These are phyloP conservation scores for Sporisorium reilianum DNA, from an alignment of 1,284 basidiomycete species.

Conservation along the genomic window DNA sequence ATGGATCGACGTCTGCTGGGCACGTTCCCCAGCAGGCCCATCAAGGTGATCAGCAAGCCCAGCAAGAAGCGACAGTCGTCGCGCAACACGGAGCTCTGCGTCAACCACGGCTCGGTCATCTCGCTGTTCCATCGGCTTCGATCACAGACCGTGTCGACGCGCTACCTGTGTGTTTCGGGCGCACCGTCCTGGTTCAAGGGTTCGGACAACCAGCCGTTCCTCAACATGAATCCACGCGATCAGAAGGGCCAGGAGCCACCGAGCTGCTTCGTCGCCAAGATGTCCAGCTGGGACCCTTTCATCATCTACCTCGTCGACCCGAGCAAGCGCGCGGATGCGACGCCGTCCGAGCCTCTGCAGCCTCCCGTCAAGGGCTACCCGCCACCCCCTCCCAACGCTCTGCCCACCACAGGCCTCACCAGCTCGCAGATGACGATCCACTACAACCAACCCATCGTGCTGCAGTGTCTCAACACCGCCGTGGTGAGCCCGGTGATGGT, in stretches of 20 bases:
- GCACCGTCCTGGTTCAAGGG: conserved; percentile 73
- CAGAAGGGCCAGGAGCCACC: conserved; percentile 49
- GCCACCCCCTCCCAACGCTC: conserved; percentile 89
- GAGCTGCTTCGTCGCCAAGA: conserved; percentile 71
- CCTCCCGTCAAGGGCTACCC: conserved; percentile 74
- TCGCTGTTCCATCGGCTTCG: conserved; percentile 93
- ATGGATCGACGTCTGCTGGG: conserved; percentile 77
- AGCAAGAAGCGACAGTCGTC: conserved; percentile 90
- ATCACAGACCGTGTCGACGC: conserved; percentile 78
- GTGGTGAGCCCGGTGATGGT: conserved; percentile 91
- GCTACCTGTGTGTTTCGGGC: conserved; percentile 92
- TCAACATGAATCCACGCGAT: conserved; percentile 53
- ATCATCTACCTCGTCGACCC: conserved; percentile 84
- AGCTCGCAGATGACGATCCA: conserved; percentile 81
- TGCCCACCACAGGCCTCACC: conserved; percentile 81
- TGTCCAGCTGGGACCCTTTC: conserved; percentile 80
- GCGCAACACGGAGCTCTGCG: conserved; percentile 85
- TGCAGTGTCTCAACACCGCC: conserved; percentile 93
- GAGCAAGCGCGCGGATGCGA: conserved; percentile 79
- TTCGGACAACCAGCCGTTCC: conserved; percentile 62
- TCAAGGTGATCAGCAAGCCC: conserved; percentile 84
- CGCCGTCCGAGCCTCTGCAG: conserved; percentile 77
- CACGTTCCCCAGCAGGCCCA: conserved; percentile 89
- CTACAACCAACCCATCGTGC: conserved; percentile 94
- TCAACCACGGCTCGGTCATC: conserved; percentile 94